Conservation (phyloP, 371 early-diverging fungal genomes). For the Rhizopus sp. region DNA sequence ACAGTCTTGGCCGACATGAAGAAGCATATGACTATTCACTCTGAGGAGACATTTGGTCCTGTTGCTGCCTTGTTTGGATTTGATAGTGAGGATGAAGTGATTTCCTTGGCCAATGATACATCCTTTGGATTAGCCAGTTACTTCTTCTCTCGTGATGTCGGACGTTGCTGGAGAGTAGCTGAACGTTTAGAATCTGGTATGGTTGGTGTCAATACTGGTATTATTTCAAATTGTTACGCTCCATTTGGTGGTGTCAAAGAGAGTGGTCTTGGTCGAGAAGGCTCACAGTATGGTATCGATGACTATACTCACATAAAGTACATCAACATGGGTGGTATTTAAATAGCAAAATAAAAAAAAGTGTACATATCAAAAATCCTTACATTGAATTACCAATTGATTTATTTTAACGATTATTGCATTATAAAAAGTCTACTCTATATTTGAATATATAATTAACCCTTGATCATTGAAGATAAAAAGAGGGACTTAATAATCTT, state of each 20-base stretch:
- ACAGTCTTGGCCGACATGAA: conserved; percentile 69
- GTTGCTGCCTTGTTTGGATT: conserved; percentile 74
- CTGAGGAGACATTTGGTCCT: conserved; percentile 84
- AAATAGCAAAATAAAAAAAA: not conserved
- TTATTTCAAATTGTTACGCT: conserved; percentile 61
- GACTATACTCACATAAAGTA: conserved; percentile 68
- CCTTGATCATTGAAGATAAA: conserved; percentile 71
- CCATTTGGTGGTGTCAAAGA: conserved; percentile 89
- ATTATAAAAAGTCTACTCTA: not conserved
- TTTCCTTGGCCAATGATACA: conserved; percentile 74
- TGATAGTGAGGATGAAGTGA: conserved; percentile 69
- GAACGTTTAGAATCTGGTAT: conserved; percentile 85
- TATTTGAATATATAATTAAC: conserved; percentile 12
- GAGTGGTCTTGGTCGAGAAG: conserved; percentile 82
- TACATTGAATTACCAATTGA: no score
- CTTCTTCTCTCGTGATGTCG: conserved; percentile 76
- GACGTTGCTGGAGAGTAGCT: conserved; percentile 79
- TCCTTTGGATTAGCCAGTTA: conserved; percentile 83
- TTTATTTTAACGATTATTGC: not conserved
- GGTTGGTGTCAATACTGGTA: conserved; percentile 87
- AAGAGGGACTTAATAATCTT: conserved; percentile 81
- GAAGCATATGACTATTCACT: conserved; percentile 59
- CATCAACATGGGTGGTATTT: conserved; percentile 48
- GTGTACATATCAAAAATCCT: no score
- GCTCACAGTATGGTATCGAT: conserved; percentile 69